These are phyloP conservation scores for Coemansia reversa DNA, from an alignment of 192 early-diverging fungal genomes.

Conservation along the genomic window DNA sequence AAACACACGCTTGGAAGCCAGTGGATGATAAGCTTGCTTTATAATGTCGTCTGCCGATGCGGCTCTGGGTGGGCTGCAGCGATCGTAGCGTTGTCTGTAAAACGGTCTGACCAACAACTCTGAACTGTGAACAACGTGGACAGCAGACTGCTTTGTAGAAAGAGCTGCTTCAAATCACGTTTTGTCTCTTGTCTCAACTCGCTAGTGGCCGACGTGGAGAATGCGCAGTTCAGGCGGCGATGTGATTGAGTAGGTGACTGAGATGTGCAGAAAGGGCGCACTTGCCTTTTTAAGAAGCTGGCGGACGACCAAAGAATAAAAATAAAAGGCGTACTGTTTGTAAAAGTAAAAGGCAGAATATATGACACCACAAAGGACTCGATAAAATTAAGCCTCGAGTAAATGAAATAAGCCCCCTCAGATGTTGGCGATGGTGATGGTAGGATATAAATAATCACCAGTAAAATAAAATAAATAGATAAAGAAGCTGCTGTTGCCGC, in stretches of 20 bases:
- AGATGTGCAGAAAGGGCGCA: not conserved
- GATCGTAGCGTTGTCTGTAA: not conserved
- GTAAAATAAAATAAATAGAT: not conserved
- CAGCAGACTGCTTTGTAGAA: not conserved
- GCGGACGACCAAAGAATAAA: not conserved
- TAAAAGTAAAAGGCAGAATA: not conserved
- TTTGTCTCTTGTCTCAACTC: not conserved
- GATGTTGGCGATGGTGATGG: not conserved
- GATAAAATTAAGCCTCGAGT: not conserved
- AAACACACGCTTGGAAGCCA: not conserved
- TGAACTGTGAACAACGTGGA: not conserved
- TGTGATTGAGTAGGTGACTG: not conserved
- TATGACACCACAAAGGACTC: not conserved
- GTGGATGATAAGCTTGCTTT: not conserved
- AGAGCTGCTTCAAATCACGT: not conserved
- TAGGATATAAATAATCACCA: not conserved
- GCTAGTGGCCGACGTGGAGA: not conserved
- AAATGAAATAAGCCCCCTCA: not conserved
- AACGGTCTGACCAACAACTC: not conserved
- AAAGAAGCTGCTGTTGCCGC: not conserved
- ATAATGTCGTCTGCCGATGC: conserved; percentile 1
- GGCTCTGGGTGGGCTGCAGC: conserved; percentile 4
- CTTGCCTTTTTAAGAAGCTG: not conserved
- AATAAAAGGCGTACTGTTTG: not conserved
- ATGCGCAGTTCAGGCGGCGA: not conserved